A percentile compares a stretch with the other conserved stretches of the same genome.
Evolutionary conservation across 2,329 filamentous ascomycete genomes (phyloP).

Genomic region (Aspergillus hiratsukae): DNA sequence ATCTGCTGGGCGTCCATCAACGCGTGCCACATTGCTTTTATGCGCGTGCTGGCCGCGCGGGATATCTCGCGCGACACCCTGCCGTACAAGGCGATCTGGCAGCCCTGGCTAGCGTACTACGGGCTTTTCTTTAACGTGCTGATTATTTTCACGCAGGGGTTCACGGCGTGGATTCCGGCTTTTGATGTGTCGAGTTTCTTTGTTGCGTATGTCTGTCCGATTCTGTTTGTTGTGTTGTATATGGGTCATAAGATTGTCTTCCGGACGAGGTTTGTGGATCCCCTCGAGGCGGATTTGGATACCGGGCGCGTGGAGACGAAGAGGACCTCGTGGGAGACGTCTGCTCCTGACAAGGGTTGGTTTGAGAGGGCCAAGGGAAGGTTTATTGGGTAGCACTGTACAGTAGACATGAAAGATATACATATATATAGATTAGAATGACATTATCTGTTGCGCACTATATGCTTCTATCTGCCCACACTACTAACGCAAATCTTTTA

Average conservation of each 20-base stretch:
- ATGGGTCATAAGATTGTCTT: constrained; percentile 53
- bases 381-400: background rate
- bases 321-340: constrained; percentile 27
- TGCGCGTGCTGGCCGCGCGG: constrained; percentile 53
- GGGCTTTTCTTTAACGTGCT: constrained; percentile 61
- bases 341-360: constrained; percentile 18
- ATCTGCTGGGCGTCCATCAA: constrained; percentile 31
- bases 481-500: too few species aligned
- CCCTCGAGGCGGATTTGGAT: constrained; percentile 39
- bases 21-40: constrained; percentile 60
- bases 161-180: constrained; percentile 57
- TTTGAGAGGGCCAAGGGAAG: constrained; percentile 19
- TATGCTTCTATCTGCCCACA: background rate
- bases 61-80: constrained; percentile 54
- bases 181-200: constrained; percentile 61
- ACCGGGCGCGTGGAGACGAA: constrained; percentile 32
- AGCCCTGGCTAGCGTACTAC: constrained; percentile 61
- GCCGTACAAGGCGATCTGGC: constrained; percentile 57
- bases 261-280: constrained; percentile 32
- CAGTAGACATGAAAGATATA: background rate
- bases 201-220: constrained; percentile 59
- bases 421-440: background rate
- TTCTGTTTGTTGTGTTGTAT: constrained; percentile 57
- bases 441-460: background rate
- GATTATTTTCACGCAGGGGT: constrained; percentile 63